Percentiles rank a stretch among this genome's conserved stretches.
These are phyloP conservation scores for Tephrocybe sp. DNA, from an alignment of 768 basidiomycete genomes.

Conservation along the genomic window DNA sequence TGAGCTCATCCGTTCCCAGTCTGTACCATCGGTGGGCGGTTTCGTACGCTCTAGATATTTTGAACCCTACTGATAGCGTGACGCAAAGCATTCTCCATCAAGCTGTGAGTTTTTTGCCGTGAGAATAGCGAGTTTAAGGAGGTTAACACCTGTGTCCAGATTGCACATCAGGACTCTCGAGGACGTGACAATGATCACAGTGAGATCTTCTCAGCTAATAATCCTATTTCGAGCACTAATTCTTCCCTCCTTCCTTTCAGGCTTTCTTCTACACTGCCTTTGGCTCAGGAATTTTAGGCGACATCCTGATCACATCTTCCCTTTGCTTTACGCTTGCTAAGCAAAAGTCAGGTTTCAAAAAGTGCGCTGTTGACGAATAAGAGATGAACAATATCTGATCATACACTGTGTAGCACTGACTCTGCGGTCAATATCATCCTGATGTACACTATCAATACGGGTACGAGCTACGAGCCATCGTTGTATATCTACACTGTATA, in stretches of 20 bases:
- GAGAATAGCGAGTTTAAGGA: background rate
- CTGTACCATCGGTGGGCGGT: background rate
- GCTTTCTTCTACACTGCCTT: slow-evolving; percentile 14
- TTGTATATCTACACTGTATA: too few species aligned
- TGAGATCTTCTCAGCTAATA: too few species aligned
- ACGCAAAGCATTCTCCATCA: background rate
- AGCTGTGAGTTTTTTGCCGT: background rate
- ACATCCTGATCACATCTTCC: slow-evolving; percentile 28
- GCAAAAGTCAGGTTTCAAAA: slow-evolving; percentile 20
- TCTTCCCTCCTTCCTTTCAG: background rate
- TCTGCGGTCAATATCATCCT: slow-evolving; percentile 29
- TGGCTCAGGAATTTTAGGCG: slow-evolving; percentile 26
- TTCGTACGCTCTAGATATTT: background rate
- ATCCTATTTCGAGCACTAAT: background rate
- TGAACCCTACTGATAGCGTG: background rate
- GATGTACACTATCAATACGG: slow-evolving; percentile 34
- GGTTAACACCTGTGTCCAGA: background rate
- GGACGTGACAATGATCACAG: background rate
- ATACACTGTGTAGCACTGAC: slow-evolving; percentile 27
- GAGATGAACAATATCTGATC: background rate
- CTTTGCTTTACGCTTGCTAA: slow-evolving; percentile 28
- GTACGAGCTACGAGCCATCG: too few species aligned
- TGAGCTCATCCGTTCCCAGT: background rate
- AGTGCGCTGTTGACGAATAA: slow-evolving; percentile 10
- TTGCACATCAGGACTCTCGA: background rate